Evolutionary conservation across 1,139 yeast species (phyloP).

Genomic region (Suhomyces anneliseae): DNA sequence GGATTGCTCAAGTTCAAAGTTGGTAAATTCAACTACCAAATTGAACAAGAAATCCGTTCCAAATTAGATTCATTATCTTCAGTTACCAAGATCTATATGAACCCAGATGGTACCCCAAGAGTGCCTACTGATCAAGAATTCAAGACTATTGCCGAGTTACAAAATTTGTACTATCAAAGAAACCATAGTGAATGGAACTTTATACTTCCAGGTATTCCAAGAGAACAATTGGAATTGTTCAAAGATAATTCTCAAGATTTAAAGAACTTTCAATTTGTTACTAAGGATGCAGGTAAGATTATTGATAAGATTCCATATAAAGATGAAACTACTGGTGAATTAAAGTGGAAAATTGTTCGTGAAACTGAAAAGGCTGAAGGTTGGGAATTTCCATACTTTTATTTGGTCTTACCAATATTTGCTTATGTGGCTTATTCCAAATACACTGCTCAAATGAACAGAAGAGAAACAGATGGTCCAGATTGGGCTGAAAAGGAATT

Average conservation of each 20-base stretch:
- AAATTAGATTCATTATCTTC: slow-evolving; percentile 53
- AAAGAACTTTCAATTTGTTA: slow-evolving; percentile 57
- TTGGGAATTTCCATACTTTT: slow-evolving; percentile 77
- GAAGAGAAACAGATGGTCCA: slow-evolving; percentile 47
- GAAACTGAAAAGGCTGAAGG: slow-evolving; percentile 78
- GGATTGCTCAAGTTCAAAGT: slow-evolving; percentile 40
- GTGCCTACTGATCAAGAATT: slow-evolving; percentile 72
- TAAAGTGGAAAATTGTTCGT: slow-evolving; percentile 77
- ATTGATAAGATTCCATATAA: slow-evolving; percentile 84
- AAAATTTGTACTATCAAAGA: slow-evolving; percentile 58
- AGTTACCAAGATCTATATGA: slow-evolving; percentile 62
- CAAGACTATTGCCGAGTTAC: slow-evolving; percentile 72
- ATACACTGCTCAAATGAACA: slow-evolving; percentile 46
- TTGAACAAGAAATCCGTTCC: slow-evolving; percentile 46
- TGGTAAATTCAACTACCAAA: slow-evolving; percentile 40
- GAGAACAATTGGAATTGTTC: slow-evolving; percentile 59
- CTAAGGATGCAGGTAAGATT: slow-evolving; percentile 64
- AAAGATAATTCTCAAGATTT: slow-evolving; percentile 66
- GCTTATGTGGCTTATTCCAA: slow-evolving; percentile 45
- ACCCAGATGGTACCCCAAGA: slow-evolving; percentile 76
- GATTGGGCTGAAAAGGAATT: slow-evolving; percentile 88
- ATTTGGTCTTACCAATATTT: slow-evolving; percentile 66
- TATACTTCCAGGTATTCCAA: slow-evolving; percentile 52
- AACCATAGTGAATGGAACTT: slow-evolving; percentile 64
- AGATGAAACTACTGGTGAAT: slow-evolving; percentile 74